Evolutionary conservation across 2,329 filamentous ascomycete genomes (phyloP).

Genomic region (Ophiostoma perfectum): DNA sequence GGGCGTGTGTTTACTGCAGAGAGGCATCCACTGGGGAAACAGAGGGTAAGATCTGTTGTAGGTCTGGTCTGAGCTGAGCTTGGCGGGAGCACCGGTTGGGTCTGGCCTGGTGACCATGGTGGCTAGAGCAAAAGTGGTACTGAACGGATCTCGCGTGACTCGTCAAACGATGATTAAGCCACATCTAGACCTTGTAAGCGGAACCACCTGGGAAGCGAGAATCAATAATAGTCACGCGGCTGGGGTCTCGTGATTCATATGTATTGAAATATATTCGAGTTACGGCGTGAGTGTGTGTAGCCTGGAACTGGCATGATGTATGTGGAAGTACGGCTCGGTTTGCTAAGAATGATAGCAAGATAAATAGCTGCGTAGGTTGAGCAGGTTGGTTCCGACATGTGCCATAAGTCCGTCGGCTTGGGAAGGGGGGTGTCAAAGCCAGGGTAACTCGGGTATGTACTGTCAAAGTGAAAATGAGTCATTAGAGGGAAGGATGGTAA

Average conservation of each 20-base stretch:
- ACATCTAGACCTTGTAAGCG: constrained; percentile 11
- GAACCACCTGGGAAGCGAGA: background rate
- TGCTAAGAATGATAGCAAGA: no score
- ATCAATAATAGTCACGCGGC: constrained; percentile 1
- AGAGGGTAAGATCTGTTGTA: background rate
- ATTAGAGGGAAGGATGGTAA: no score
- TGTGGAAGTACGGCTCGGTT: background rate
- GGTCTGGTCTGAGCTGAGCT: background rate
- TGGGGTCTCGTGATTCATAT: background rate
- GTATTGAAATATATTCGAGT: background rate
- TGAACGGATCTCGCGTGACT: constrained; percentile 23
- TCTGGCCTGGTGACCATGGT: constrained; percentile 18
- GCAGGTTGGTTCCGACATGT: no score
- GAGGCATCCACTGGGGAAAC: no score
- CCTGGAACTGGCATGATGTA: background rate
- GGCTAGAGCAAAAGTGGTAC: background rate
- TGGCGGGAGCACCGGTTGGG: constrained; percentile 18
- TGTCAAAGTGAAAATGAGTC: no score
- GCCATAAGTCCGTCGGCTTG: no score
- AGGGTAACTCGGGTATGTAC: no score
- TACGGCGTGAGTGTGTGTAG: background rate
- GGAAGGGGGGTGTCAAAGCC: no score
- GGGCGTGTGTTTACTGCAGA: no score
- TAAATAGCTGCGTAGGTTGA: no score
- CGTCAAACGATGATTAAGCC: constrained; percentile 14